Evolutionary conservation across 2,329 filamentous ascomycete genomes (phyloP), one percentile per base, ranked within the genome.

Genomic region (Torrubiellomyces zombiae): DNA sequence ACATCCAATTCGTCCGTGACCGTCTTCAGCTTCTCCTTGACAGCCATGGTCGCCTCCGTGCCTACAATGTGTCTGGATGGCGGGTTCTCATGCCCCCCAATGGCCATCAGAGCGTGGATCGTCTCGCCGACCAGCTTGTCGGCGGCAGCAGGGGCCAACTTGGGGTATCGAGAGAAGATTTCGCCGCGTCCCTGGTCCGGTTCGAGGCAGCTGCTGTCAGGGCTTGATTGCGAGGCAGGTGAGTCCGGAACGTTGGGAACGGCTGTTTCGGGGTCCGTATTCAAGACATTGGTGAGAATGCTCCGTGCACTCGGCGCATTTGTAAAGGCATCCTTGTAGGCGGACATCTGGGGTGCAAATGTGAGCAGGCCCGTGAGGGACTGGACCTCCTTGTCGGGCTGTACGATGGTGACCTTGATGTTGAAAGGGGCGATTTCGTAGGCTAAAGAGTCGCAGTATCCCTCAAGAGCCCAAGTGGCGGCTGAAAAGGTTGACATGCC

Each of bases 391-490:
- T 93, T 82, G 51, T 83, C 91, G 14, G 85, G 83, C 57, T 98
- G 86, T 21, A 98, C 76, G 37, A 95, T 85, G 20, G 83, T 94
- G 49, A 95, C 70, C 50, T 86, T 92, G 55, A 95, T 73, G 53
- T 94, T 94, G 58, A 95, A 95, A 0, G 89, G 89, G 1, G 86
- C 79, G 34, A 98, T 78, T 52, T 98, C 89, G 51, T 94, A 98
- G 2, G 86, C 85, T 14, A 98, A 63, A 31, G 81, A 82, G 53
- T 95, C 86, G 54, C 85, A 94, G 48, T 89, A 94, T 11, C 86
- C 89, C 53, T 95, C 89, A 18, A 94, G 66, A 2, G 83, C 89
- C 83, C 86, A 94, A 18, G 83, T 85, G 9, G 83, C 79, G 11
- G 86, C 82, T 36, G 83, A 89, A 48, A 92, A 89, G 59, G 91